A percentile compares a stretch with the other conserved stretches of the same genome.
phyloP scores from a whole-genome alignment of 1,284 basidiomycete genomes.

The Gymnopus androsaceus region DNA sequence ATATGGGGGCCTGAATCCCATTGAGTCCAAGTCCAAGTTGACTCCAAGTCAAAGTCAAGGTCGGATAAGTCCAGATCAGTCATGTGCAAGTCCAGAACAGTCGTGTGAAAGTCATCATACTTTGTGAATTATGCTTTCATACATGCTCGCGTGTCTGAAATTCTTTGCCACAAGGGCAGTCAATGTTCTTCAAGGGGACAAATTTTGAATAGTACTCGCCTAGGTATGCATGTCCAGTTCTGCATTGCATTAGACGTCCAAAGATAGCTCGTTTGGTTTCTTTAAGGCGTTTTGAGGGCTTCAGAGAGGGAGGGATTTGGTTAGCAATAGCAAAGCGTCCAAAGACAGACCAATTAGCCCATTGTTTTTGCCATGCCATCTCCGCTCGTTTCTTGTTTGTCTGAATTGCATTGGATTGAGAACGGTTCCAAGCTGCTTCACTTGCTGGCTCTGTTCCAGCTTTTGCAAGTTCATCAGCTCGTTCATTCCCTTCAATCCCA shows the following conservation, averaged over 20 bases:
- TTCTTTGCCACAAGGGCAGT: conserved; percentile 30
- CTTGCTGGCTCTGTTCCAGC: conserved; percentile 8
- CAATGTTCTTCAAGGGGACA: conserved; percentile 24
- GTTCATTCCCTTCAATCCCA: conserved; percentile 30
- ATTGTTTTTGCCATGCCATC: conserved; percentile 22
- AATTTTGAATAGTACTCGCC: conserved; percentile 31
- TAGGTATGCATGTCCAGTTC: conserved; percentile 30
- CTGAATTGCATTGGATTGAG: conserved; percentile 14
- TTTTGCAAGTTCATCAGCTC: conserved; percentile 33
- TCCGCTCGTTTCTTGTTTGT: conserved; percentile 17
- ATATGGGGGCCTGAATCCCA: no score
- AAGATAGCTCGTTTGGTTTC: conserved; percentile 21
- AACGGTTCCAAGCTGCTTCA: background rate
- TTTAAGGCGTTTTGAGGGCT: conserved; percentile 22
- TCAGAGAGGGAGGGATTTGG: conserved; percentile 24
- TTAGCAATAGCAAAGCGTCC: conserved; percentile 28
- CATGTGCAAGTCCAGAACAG: no score
- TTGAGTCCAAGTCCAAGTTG: no score
- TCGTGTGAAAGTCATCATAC: no score
- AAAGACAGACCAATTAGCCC: conserved; percentile 19
- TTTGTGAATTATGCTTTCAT: no score
- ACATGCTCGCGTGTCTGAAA: no score
- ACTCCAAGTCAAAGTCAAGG: no score
- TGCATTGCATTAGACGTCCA: conserved; percentile 26
- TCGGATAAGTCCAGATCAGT: no score